Percentiles rank a stretch among this genome's conserved stretches.
Conservation (phyloP, 2,329 filamentous ascomycete genomes). For the Rhynchosporium secalis region DNA sequence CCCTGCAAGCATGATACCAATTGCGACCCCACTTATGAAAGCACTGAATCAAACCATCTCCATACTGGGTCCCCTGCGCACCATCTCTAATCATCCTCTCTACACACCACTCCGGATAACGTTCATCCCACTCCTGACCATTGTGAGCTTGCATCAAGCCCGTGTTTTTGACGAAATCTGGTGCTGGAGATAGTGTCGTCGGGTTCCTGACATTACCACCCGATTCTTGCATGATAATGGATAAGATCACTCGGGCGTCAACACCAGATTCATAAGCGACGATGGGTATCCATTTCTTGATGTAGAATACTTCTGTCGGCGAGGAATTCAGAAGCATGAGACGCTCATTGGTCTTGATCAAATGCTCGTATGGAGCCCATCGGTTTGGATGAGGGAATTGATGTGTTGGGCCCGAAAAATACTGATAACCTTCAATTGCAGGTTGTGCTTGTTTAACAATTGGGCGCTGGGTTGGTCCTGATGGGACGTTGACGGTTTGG, state of each 20-base stretch:
- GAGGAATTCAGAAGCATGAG: constrained; percentile 18
- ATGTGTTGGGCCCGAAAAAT: constrained; percentile 17
- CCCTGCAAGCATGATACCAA: constrained; percentile 24
- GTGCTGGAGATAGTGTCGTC: constrained; percentile 12
- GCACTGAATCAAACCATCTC: constrained; percentile 18
- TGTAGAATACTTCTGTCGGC: constrained; percentile 18
- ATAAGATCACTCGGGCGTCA: constrained; percentile 25
- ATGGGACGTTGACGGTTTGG: constrained; percentile 15
- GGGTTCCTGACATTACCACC: constrained; percentile 19
- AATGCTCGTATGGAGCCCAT: constrained; percentile 18
- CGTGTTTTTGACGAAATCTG: constrained; percentile 12
- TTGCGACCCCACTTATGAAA: constrained; percentile 16
- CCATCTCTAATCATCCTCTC: constrained; percentile 22
- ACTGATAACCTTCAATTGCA: constrained; percentile 16
- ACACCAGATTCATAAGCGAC: constrained; percentile 23
- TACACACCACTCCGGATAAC: constrained; percentile 16
- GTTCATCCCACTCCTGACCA: constrained; percentile 18
- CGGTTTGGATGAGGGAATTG: constrained; percentile 17
- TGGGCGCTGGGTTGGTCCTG: not conserved
- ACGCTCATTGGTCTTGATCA: constrained; percentile 14
- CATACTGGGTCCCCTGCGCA: constrained; percentile 15
- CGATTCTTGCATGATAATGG: constrained; percentile 28
- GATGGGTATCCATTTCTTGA: constrained; percentile 17
- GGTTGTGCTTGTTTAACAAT: not conserved
- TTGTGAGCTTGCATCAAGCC: constrained; percentile 25